These are phyloP conservation scores for Scheffersomyces spartinae DNA, from an alignment of 805 yeast species.

Conservation along the genomic window DNA sequence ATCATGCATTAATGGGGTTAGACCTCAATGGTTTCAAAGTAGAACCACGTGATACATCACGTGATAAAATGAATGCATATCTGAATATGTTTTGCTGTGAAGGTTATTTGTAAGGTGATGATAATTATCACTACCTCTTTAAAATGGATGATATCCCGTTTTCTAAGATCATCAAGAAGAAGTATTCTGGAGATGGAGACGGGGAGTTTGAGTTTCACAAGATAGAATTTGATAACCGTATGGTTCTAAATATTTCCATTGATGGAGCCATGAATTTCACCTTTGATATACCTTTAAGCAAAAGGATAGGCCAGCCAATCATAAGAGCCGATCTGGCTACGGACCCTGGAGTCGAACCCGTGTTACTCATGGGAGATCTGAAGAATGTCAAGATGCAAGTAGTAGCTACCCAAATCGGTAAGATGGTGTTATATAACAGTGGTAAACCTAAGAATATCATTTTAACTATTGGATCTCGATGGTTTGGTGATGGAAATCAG, in stretches of 20 bases:
- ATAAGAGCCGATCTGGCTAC: slow-evolving; percentile 5
- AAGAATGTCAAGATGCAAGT: slow-evolving; percentile 26
- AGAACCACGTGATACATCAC: too few species aligned
- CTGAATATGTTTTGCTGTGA: too few species aligned
- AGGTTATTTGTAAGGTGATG: too few species aligned
- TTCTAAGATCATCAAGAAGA: too few species aligned
- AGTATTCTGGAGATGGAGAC: too few species aligned
- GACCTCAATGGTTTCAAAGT: too few species aligned
- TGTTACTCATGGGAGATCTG: slow-evolving; percentile 26
- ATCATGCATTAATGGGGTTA: too few species aligned
- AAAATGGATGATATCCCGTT: too few species aligned
- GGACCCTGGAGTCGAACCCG: slow-evolving; percentile 22
- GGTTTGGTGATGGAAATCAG: slow-evolving; percentile 30
- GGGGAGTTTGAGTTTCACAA: slow-evolving; percentile 14
- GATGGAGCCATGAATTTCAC: slow-evolving; percentile 31
- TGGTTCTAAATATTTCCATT: slow-evolving; percentile 22
- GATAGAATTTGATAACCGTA: slow-evolving; percentile 19
- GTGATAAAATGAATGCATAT: too few species aligned
- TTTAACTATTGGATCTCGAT: slow-evolving; percentile 26
- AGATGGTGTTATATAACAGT: slow-evolving; percentile 14
- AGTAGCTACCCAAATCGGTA: slow-evolving; percentile 31
- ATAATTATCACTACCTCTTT: too few species aligned
- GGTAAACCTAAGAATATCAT: slow-evolving; percentile 19
- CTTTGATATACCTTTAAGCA: slow-evolving; percentile 18
- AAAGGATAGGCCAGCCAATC: slow-evolving; percentile 1